Evolutionary conservation across 176 grass and related monocot species (phyloP).

Genomic region (Triticum timopheevii): DNA sequence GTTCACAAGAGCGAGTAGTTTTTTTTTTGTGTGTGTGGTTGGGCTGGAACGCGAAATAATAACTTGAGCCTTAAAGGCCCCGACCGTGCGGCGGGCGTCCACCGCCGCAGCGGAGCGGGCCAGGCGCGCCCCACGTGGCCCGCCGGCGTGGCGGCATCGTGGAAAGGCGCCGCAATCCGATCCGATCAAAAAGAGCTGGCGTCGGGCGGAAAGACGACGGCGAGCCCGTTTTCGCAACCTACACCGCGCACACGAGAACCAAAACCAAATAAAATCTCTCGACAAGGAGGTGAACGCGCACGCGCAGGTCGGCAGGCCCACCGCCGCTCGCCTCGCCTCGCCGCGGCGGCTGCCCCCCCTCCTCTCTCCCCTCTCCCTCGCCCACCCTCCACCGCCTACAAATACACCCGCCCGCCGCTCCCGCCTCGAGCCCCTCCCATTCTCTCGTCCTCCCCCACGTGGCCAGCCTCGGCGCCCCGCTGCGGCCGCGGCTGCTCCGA

Average conservation of each 20-base stretch:
- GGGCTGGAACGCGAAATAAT: too few relatives aligned
- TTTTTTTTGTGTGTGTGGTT: too few relatives aligned
- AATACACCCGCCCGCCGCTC: background rate
- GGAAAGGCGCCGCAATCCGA: background rate
- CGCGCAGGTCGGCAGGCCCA: background rate
- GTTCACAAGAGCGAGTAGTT: too few relatives aligned
- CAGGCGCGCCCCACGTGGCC: background rate
- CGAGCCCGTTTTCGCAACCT: background rate
- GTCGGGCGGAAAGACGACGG: background rate
- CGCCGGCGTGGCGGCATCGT: background rate
- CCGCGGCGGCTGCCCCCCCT: background rate
- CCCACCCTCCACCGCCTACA: background rate
- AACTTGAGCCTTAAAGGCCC: too few relatives aligned
- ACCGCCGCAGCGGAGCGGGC: too few relatives aligned
- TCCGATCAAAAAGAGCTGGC: background rate
- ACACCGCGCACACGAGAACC: background rate
- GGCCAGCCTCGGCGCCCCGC: background rate
- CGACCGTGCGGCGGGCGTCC: too few relatives aligned
- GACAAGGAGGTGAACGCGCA: background rate
- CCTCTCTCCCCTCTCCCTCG: background rate
- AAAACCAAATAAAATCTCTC: too few relatives aligned
- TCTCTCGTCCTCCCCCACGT: background rate
- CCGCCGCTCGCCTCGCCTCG: slow-evolving; percentile 1
- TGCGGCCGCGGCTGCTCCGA: background rate
- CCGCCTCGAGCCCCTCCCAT: background rate